phyloP scores from a whole-genome alignment of 495 filamentous ascomycete genomes.

The Podospora pseudoanserina region DNA sequence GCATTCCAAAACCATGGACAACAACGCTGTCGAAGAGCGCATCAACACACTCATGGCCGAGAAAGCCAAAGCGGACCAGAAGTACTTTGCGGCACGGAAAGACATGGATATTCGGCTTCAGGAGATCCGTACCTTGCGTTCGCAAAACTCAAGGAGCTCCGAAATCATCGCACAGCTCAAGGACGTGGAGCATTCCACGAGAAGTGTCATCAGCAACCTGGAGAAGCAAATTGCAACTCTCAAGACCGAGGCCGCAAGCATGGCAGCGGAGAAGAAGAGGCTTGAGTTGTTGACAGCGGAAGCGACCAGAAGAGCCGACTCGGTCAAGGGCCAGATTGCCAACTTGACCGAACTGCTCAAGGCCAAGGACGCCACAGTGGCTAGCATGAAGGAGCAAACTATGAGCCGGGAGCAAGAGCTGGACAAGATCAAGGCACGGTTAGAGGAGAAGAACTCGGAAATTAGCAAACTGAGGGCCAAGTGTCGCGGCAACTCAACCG shows the following conservation, averaged over 20 bases:
- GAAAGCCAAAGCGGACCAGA: constrained; percentile 94
- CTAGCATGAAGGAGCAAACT: constrained; percentile 53
- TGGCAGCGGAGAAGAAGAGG: constrained; percentile 64
- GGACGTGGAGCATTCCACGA: constrained; percentile 69
- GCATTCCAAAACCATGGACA: constrained; percentile 80
- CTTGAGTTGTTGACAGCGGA: constrained; percentile 70
- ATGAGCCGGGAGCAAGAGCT: constrained; percentile 38
- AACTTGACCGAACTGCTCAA: constrained; percentile 69
- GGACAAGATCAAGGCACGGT: constrained; percentile 57
- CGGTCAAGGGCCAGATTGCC: constrained; percentile 67
- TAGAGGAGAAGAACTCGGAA: constrained; percentile 71
- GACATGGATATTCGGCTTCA: constrained; percentile 75
- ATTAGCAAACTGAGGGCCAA: constrained; percentile 78
- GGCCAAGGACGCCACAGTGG: constrained; percentile 65
- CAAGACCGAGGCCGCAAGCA: constrained; percentile 64
- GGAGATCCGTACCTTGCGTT: constrained; percentile 71
- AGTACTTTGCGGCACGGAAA: constrained; percentile 94
- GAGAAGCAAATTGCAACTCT: constrained; percentile 86
- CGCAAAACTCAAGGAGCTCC: constrained; percentile 82
- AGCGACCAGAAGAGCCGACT: constrained; percentile 61
- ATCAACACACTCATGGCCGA: constrained; percentile 71
- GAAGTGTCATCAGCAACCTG: constrained; percentile 65
- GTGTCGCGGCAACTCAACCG: constrained; percentile 70
- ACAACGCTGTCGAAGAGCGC: constrained; percentile 71
- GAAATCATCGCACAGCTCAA: constrained; percentile 92